Base-by-base conservation (phyloP, 345 rosid species). In the Aquilaria malaccensis region DNA sequence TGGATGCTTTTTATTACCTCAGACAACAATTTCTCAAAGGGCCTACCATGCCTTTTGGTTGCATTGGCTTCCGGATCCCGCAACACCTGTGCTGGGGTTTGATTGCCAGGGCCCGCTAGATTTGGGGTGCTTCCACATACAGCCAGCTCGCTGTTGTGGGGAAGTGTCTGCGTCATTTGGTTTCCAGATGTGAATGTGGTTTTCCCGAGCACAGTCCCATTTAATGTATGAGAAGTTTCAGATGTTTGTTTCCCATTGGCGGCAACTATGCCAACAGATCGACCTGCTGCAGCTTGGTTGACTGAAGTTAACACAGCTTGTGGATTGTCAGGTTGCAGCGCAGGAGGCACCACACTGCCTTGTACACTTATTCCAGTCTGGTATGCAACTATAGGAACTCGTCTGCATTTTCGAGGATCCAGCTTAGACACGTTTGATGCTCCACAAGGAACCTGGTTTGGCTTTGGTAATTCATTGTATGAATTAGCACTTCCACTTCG, bases 1-100 rank as follows among this genome's bases (percentile, higher is more conserved):
- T 77, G 77, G 65, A 68, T 61, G 68, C 82, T 75, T 67, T 78
- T 77, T 64, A 77, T 75, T 52, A 80, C 89, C 59, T 85, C 87
- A 11, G 80, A 74, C 46, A 84, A 70, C 56, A 85, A 84, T 56
- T 76, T 82, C 81, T 79, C 96, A 63, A 83, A 83, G 32, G 83
- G 90, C 65, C 61, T 73, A 50, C 67, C 68, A 15, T 81, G 65
- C 15, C 52, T 47, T 56, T 45, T 61, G 59, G 64, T 59, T 10
- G 71, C 64, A 54, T 63, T 68, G 48, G 58, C 63, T 48, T 72
- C 85, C 48, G 62, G 61, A 37, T 70, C 75, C 14, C 4, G 67
- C 58, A 53, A 56, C 30, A 12, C 52, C 51, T 66, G 66, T 30
- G 50, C 57, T 43, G 60, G 11, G 6, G 43, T 59, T 65, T 57